Percentiles rank a stretch among this genome's conserved stretches.
Evolutionary conservation across 225 moss, liverwort and hornwort species (phyloP).

Genomic region (Physcomitrellopsis africana): DNA sequence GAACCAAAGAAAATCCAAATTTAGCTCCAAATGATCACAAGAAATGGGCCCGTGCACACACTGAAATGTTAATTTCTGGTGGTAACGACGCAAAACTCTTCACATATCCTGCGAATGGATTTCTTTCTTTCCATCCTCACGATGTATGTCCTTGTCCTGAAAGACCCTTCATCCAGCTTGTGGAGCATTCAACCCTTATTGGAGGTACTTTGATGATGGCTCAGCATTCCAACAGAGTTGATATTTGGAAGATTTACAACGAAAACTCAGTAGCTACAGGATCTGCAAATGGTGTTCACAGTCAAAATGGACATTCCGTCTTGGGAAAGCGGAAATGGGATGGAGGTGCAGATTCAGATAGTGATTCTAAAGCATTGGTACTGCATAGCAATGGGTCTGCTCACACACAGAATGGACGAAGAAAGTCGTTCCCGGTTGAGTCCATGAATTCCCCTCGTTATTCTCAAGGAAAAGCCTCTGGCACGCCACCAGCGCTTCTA

Average conservation of each 20-base stretch:
- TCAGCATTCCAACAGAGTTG: constrained; percentile 83
- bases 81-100: constrained; percentile 93
- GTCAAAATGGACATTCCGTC: constrained; percentile 38
- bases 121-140: constrained; percentile 93
- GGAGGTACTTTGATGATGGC: constrained; percentile 69
- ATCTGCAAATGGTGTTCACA: constrained; percentile 27
- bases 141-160: constrained; percentile 90
- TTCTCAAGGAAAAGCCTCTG: constrained; percentile 29
- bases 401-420: constrained; percentile 5
- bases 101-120: constrained; percentile 81
- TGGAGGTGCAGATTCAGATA: constrained; percentile 44
- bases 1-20: constrained; percentile 20
- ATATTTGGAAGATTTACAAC: constrained; percentile 80
- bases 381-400: constrained; percentile 41
- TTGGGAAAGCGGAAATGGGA: constrained; percentile 68
- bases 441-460: too few species aligned
- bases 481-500: constrained; percentile 68
- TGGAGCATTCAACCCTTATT: constrained; percentile 40
- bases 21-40: constrained; percentile 41
- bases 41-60: constrained; percentile 69
- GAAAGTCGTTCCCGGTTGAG: constrained; percentile 32
- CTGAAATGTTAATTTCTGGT: constrained; percentile 89
- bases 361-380: constrained; percentile 40
- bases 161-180: constrained; percentile 81
- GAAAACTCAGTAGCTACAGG: constrained; percentile 21